Base-by-base conservation (phyloP, 116 monocot species). In the Papilionanthe hybrid region DNA sequence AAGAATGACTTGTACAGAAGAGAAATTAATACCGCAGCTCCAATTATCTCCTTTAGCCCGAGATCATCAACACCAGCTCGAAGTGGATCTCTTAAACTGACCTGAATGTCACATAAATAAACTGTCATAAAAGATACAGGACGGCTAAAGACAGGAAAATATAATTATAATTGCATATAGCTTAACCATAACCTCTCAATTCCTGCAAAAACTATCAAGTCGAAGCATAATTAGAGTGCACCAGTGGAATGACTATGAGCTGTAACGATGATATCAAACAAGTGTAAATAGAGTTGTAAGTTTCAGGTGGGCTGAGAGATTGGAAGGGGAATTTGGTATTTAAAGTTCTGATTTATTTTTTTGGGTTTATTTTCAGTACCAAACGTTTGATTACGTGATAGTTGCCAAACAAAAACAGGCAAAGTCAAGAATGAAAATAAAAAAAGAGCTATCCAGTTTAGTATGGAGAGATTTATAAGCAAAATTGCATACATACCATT, bases 11-110 rank as follows among this genome's bases (percentile, higher is more conserved):
- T 32, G 20, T 22, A 9, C 20, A 73, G 73, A 1, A 75, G 1
- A 83, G 37, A 79, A 77, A 75, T 20, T 77, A 89, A 78, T 99
- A 99, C 98, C 80, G 94, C 93, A 78, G 88, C 86, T 19, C 95
- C 89, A 89, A 99, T 99, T 72, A 99, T 94, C 77, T 99, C 93
- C 86, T 84, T 88, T 18, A 99, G 78, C 11, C 88, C 93, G 81
- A 75, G 78, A 80, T 99, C 91, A 87, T 94, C 93, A 78, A 90
- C 76, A 57, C 95, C 98, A 83, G 77, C 78, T 28, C 98, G 93
- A 72, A 99, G 84, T 53, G 98, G 93, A 85, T 99, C 98, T 86
- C 98, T 93, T 71, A 99, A 82, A 81, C 98, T 94, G n/a, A 94
- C 98, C 98, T 99, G 84, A 22, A 73, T 44, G 0, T 42, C 20